Evolutionary conservation across 768 basidiomycete genomes (phyloP).

Genomic region (Boletus rufocinnamomeus): DNA sequence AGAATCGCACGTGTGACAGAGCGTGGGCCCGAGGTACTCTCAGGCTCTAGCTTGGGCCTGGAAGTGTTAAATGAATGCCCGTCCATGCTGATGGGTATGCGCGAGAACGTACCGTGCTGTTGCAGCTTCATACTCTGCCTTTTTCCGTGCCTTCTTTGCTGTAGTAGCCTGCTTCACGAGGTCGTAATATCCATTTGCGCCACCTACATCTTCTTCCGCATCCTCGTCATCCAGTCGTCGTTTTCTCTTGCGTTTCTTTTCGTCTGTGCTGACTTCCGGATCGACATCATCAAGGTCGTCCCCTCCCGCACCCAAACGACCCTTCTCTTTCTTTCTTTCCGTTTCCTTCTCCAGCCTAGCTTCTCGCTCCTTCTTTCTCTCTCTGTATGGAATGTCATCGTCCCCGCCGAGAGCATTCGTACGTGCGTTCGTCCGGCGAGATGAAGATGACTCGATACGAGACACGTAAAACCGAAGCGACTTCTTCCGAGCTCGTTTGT

Average conservation of each 20-base stretch:
- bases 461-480: conserved; percentile 92
- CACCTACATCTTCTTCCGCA: conserved; percentile 46
- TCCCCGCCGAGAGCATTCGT: conserved; percentile 79
- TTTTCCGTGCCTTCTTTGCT: conserved; percentile 76
- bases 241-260: conserved; percentile 42
- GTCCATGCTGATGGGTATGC: conserved; percentile 7
- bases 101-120: conserved; percentile 52
- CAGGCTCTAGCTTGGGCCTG: conserved; percentile 38
- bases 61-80: conserved; percentile 5
- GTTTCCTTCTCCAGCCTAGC: conserved; percentile 51
- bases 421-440: conserved; percentile 73
- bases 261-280: conserved; percentile 38
- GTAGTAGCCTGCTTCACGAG: conserved; percentile 76
- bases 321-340: conserved; percentile 37
- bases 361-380: conserved; percentile 66
- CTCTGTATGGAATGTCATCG: conserved; percentile 91
- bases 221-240: conserved; percentile 40
- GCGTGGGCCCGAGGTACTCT: conserved; percentile 70
- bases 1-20: conserved; percentile 89
- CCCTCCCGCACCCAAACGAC: conserved; percentile 50
- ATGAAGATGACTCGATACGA: conserved; percentile 81
- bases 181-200: conserved; percentile 84
- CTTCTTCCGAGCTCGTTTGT: conserved; percentile 81
- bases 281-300: conserved; percentile 66
- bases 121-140: conserved; percentile 74